phyloP scores from a whole-genome alignment of 1,284 basidiomycete genomes.

The Lignosus rhinocerotis region DNA sequence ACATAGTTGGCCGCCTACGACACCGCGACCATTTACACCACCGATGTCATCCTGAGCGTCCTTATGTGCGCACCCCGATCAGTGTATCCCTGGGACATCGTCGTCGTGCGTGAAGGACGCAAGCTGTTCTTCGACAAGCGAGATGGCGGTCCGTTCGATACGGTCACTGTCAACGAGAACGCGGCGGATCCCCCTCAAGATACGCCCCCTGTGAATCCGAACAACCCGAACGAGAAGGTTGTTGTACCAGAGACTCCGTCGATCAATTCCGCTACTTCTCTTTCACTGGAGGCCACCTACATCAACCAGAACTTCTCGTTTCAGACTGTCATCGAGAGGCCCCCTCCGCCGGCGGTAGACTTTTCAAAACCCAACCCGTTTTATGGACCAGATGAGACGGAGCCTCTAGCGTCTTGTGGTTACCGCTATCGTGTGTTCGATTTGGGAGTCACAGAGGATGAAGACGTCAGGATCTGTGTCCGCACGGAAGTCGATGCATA shows the following conservation, averaged over 20 bases:
- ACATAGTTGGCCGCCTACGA: conserved; percentile 77
- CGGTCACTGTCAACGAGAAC: conserved; percentile 98
- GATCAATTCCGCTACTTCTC: conserved; percentile 92
- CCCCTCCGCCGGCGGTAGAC: conserved; percentile 64
- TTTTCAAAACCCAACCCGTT: conserved; percentile 92
- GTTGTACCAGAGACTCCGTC: conserved; percentile 65
- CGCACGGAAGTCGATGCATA: conserved; percentile 97
- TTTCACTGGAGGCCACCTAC: conserved; percentile 97
- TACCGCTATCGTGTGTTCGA: conserved; percentile 98
- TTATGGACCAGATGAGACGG: conserved; percentile 92
- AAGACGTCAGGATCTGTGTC: conserved; percentile 89
- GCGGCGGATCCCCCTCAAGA: conserved; percentile 95
- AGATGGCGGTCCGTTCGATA: conserved; percentile 96
- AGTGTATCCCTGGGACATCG: conserved; percentile 99
- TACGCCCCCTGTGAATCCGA: conserved; percentile 73
- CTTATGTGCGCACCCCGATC: conserved; percentile 96
- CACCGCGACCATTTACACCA: conserved; percentile 87
- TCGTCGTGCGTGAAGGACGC: conserved; percentile 91
- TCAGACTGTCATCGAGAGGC: conserved; percentile 85
- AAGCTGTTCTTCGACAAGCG: conserved; percentile 98
- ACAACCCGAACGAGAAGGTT: conserved; percentile 69
- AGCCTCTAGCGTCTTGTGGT: conserved; percentile 92
- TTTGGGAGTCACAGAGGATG: conserved; percentile 86
- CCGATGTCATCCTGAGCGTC: conserved; percentile 93
- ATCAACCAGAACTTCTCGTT: conserved; percentile 99